These are phyloP conservation scores for Inga laurina DNA, from an alignment of 306 rosid genomes.

Conservation along the genomic window DNA sequence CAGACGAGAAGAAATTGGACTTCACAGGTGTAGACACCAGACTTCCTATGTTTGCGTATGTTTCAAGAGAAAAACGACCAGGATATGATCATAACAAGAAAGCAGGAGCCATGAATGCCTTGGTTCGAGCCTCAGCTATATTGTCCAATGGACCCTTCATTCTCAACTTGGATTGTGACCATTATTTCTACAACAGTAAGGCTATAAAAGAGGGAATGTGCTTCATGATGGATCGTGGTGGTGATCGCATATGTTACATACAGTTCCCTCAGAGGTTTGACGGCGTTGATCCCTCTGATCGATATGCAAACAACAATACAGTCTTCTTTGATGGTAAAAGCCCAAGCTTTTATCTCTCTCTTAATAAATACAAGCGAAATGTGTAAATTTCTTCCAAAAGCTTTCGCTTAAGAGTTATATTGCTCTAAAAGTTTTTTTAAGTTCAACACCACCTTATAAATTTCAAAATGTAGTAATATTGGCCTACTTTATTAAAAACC, in stretches of 20 bases:
- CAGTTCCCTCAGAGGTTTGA: slow-evolving; percentile 92
- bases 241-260: slow-evolving; percentile 78
- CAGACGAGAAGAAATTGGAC: slow-evolving; percentile 63
- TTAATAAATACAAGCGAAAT: too few species aligned
- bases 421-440: too few species aligned
- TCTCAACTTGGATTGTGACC: slow-evolving; percentile 84
- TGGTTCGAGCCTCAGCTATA: slow-evolving; percentile 88
- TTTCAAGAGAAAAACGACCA: slow-evolving; percentile 80
- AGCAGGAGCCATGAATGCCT: slow-evolving; percentile 92
- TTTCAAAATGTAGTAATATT: too few species aligned
- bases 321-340: slow-evolving; percentile 84
- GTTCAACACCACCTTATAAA: too few species aligned
- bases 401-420: too few species aligned
- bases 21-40: slow-evolving; percentile 80
- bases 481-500: too few species aligned
- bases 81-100: slow-evolving; percentile 87
- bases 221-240: slow-evolving; percentile 90
- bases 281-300: slow-evolving; percentile 86
- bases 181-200: slow-evolving; percentile 63
- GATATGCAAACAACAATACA: slow-evolving; percentile 88
- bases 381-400: too few species aligned
- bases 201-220: slow-evolving; percentile 85
- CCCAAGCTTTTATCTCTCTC: neutral
- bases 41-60: slow-evolving; percentile 83
- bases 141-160: slow-evolving; percentile 81